Percentiles rank a stretch among this genome's conserved stretches.
These are phyloP conservation scores for Leersia perrieri DNA, from an alignment of 176 grass and related monocot genomes.

Conservation along the genomic window DNA sequence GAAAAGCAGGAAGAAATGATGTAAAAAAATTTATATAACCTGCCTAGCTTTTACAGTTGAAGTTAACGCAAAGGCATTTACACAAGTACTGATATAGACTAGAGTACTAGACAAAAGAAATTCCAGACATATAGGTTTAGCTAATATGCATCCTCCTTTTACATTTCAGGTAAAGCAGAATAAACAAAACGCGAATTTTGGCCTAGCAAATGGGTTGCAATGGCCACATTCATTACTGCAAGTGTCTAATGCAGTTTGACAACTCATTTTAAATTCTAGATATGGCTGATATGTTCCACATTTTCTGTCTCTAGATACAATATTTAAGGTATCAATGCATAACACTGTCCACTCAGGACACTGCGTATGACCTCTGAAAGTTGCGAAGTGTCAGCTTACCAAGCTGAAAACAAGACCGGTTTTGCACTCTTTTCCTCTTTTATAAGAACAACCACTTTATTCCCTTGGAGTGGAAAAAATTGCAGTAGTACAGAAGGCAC, in stretches of 20 bases:
- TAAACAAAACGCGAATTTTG: conserved; percentile 24
- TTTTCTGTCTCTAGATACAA: conserved; percentile 24
- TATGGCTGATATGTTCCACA: conserved; percentile 46
- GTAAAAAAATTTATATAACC: conserved; percentile 22
- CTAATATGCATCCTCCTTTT: conserved; percentile 30
- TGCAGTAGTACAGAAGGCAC: neutral
- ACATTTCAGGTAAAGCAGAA: conserved; percentile 41
- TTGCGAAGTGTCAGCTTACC: neutral
- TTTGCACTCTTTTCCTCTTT: neutral
- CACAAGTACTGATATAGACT: conserved; percentile 30
- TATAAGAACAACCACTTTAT: neutral
- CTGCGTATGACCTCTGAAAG: neutral
- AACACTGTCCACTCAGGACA: conserved; percentile 7
- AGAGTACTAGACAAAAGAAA: conserved; percentile 9
- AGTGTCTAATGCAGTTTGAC: conserved; percentile 33
- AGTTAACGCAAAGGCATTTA: conserved; percentile 20
- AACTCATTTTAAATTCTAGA: conserved; percentile 34
- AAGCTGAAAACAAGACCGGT: neutral
- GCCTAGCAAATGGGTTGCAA: conserved; percentile 21
- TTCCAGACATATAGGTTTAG: conserved; percentile 9
- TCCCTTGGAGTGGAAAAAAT: neutral
- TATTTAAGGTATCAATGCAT: conserved; percentile 51
- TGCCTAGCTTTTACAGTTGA: conserved; percentile 3
- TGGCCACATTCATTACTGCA: conserved; percentile 12
- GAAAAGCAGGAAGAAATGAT: conserved; percentile 21